These are phyloP conservation scores for Millerozyma miso DNA, from an alignment of 805 yeast species.

Conservation along the genomic window DNA sequence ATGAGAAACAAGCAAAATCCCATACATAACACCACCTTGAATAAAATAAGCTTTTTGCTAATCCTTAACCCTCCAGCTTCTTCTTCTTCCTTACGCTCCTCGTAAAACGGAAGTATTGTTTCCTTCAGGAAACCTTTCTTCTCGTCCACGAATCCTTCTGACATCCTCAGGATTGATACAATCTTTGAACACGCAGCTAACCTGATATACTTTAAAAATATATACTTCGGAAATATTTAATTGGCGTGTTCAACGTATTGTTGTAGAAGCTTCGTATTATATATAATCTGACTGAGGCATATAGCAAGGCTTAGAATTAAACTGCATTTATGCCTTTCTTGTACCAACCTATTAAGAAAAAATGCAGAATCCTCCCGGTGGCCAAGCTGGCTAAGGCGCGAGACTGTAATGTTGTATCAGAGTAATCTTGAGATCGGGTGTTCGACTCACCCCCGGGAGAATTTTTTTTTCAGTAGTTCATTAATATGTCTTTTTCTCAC, in stretches of 20 bases:
- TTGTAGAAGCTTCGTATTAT: no score
- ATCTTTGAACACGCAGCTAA: no score
- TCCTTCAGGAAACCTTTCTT: background rate
- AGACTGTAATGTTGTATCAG: constrained; percentile 38
- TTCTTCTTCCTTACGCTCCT: background rate
- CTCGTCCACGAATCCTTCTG: background rate
- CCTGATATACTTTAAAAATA: no score
- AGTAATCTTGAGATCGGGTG: constrained; percentile 47
- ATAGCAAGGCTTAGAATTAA: no score
- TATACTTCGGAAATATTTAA: no score
- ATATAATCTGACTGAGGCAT: no score
- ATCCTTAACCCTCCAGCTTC: background rate
- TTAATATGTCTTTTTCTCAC: constrained; percentile 1
- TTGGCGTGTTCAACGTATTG: no score
- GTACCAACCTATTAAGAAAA: no score
- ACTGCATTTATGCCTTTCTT: no score
- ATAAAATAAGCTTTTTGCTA: background rate
- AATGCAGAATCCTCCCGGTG: constrained; percentile 32
- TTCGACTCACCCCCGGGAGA: constrained; percentile 49
- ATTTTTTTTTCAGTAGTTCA: constrained; percentile 13
- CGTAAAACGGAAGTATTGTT: background rate
- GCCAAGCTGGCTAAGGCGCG: constrained; percentile 51
- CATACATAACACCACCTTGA: background rate
- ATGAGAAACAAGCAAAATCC: background rate
- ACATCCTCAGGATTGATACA: no score